Percentiles rank a stretch among this genome's conserved stretches.
Evolutionary conservation across 768 basidiomycete species (phyloP).

Genomic region (Calocybe gangraenosa): DNA sequence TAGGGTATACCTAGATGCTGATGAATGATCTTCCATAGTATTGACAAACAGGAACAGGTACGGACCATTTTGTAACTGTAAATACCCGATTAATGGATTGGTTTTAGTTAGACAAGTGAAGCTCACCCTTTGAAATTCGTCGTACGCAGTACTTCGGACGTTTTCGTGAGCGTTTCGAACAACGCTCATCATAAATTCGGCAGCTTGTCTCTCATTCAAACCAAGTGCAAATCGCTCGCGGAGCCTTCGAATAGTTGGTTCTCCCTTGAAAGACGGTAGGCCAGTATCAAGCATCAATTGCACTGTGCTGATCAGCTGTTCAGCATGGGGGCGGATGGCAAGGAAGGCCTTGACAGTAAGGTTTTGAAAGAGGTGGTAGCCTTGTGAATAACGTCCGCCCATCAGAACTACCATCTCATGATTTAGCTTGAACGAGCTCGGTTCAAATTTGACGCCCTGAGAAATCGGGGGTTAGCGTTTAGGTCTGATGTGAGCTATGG

Average conservation of each 20-base stretch:
- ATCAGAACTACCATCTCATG: slow-evolving; percentile 98
- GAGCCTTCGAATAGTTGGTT: slow-evolving; percentile 82
- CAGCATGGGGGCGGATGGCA: slow-evolving; percentile 90
- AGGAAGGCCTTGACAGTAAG: slow-evolving; percentile 96
- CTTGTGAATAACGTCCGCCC: slow-evolving; percentile 93
- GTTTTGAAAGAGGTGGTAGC: slow-evolving; percentile 91
- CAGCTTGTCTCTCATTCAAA: slow-evolving; percentile 85
- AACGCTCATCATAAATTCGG: slow-evolving; percentile 87
- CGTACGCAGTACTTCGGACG: slow-evolving; percentile 87
- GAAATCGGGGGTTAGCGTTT: not conserved
- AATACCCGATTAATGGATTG: slow-evolving; percentile 1
- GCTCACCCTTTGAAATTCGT: slow-evolving; percentile 89
- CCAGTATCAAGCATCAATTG: slow-evolving; percentile 94
- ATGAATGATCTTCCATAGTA: not conserved
- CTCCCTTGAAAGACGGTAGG: slow-evolving; percentile 96
- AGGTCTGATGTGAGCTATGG: slow-evolving; percentile 5
- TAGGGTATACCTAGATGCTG: slow-evolving; percentile 36
- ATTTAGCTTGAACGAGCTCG: slow-evolving; percentile 95
- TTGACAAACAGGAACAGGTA: slow-evolving; percentile 1
- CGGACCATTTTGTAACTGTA: slow-evolving; percentile 37
- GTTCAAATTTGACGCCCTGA: slow-evolving; percentile 98
- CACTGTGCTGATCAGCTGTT: slow-evolving; percentile 84
- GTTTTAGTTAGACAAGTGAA: not conserved
- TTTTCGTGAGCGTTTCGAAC: slow-evolving; percentile 96
- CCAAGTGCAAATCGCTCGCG: slow-evolving; percentile 82